These are phyloP conservation scores for Xylaria sp. DNA, from an alignment of 2,329 filamentous ascomycete species.

Conservation along the genomic window DNA sequence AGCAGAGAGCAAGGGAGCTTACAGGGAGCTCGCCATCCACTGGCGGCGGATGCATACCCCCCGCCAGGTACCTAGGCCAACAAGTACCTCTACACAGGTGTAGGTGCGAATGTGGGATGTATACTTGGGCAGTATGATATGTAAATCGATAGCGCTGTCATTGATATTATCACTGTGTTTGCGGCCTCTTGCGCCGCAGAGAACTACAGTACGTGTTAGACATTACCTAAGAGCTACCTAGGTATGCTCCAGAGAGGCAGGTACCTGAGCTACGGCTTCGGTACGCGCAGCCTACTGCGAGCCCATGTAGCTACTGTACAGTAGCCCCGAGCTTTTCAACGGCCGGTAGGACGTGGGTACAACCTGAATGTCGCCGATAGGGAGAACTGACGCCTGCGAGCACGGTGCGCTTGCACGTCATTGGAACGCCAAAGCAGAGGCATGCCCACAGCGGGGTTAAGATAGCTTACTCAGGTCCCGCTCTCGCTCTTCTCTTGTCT, in stretches of 20 bases:
- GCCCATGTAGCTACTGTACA: too few species aligned
- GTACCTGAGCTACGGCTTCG: neutral
- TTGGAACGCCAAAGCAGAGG: slow-evolving; percentile 10
- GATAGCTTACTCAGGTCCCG: slow-evolving; percentile 31
- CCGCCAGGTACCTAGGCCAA: slow-evolving; percentile 4
- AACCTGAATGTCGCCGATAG: slow-evolving; percentile 8
- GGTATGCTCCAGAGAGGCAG: neutral
- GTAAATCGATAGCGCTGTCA: slow-evolving; percentile 9
- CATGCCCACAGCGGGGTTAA: slow-evolving; percentile 26
- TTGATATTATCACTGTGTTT: slow-evolving; percentile 19
- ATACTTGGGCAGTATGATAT: slow-evolving; percentile 9
- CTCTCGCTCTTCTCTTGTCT: slow-evolving; percentile 9
- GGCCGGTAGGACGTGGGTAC: neutral
- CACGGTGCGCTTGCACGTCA: slow-evolving; percentile 1
- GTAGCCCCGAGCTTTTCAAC: too few species aligned
- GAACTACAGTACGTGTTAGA: slow-evolving; percentile 12
- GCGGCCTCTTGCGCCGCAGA: neutral
- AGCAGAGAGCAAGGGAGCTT: slow-evolving; percentile 10
- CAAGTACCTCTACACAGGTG: neutral
- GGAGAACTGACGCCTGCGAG: neutral
- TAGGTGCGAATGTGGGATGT: neutral
- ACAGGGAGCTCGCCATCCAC: neutral
- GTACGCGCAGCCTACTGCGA: too few species aligned
- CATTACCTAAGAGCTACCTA: neutral
- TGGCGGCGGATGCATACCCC: slow-evolving; percentile 1